Evolutionary conservation across 78 protist species (phyloP), one percentile per base, ranked within the genome.

Genomic region (slime mould (Dictyostelium discoideum)): DNA sequence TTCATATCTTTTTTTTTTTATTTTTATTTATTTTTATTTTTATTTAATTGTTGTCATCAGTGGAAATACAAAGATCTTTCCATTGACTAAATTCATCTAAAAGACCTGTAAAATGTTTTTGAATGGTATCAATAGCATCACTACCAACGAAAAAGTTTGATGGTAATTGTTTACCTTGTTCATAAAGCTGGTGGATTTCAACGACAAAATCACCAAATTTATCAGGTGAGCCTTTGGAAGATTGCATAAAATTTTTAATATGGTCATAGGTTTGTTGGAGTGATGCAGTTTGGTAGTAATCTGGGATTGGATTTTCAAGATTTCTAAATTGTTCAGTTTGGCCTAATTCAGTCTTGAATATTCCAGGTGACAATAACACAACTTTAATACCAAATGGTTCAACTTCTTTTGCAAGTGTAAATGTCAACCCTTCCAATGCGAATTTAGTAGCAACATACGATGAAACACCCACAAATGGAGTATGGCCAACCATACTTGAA

Each of bases 341-440:
- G 22, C 4, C 13, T 44, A 85, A 42, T 2, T 65, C 54, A 11
- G 90, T 85, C 4, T 60, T 26, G 26, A 79, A 87, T 8, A 32
- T 24, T 4, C 86, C 93, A 7, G 79, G 85, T 10, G 32, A 37
- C 2, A 85, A 8, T 5, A 32, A 54, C 0, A 78, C 39, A 10
- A 40, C 60, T 2, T 29, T 44, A 11, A 39, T 37, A 8, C 63
- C 81, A 40, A 73, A 74, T 87, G 76, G 81, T 79, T 57, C 20
- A 4, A 87, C n/a, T 44, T 87, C 93, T 2, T 16, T 22, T 20
- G 85, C 76, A 16, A 78, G 24, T 1, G 83, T 3, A 0, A 60
- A 78, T n/a, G 86, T 79, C 3, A 87, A 1, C 32, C 85, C 86
- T 32, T 60, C 86, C 2, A 87, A 8, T 20, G 93, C 93, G 79